Evolutionary conservation across 2,329 filamentous ascomycete species (phyloP).

Genomic region (Colletotrichum eremochloae): DNA sequence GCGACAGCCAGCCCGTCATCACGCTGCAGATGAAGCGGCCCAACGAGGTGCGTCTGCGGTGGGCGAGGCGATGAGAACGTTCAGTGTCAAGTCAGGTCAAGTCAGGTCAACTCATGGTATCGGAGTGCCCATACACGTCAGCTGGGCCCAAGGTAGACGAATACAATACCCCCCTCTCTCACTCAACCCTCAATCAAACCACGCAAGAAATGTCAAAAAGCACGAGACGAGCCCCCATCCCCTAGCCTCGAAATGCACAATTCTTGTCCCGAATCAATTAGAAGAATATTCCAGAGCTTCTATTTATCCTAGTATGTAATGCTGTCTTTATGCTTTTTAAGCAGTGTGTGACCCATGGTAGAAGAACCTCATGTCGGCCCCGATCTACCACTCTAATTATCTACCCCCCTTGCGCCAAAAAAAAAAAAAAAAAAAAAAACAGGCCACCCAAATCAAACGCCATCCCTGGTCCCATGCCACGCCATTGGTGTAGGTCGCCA

Average conservation of each 20-base stretch:
- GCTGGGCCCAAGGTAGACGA: too few species aligned
- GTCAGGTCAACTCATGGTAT: too few species aligned
- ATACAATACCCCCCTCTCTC: too few species aligned
- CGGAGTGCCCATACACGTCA: too few species aligned
- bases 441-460: background rate
- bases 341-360: background rate
- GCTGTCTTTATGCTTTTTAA: background rate
- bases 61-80: background rate
- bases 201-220: too few species aligned
- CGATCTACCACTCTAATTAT: background rate
- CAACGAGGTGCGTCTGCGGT: background rate
- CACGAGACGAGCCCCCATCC: too few species aligned
- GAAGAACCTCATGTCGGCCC: background rate
- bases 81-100: too few species aligned
- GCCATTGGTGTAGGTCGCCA: background rate
- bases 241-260: fast-evolving
- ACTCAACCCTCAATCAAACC: too few species aligned
- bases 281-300: conserved; percentile 10
- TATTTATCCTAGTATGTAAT: conserved; percentile 11
- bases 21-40: conserved; percentile 18
- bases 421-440: background rate
- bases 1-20: conserved; percentile 2
- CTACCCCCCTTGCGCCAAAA: too few species aligned
- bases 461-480: background rate
- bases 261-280: background rate